These are phyloP conservation scores for Psilocybe cubensis DNA, from an alignment of 768 basidiomycete genomes.

Conservation along the genomic window DNA sequence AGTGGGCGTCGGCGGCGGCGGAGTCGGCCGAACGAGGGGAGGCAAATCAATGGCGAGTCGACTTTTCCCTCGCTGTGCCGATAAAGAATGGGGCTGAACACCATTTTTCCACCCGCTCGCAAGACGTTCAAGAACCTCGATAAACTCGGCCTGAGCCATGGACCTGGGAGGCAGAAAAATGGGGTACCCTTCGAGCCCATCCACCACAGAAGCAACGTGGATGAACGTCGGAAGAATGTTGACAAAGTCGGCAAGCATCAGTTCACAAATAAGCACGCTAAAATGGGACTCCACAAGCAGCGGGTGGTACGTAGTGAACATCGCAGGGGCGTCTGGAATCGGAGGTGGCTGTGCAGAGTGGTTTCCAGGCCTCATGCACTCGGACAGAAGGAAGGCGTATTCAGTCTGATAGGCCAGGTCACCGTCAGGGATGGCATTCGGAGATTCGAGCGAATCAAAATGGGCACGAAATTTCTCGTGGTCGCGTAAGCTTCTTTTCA, in stretches of 20 bases:
- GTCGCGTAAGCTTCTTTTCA: constrained; percentile 81
- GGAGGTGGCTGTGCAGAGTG: constrained; percentile 36
- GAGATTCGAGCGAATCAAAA: constrained; percentile 73
- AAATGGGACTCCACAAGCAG: constrained; percentile 88
- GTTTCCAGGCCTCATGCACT: constrained; percentile 64
- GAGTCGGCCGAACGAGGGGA: constrained; percentile 26
- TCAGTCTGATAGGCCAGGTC: constrained; percentile 60
- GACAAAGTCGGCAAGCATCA: constrained; percentile 80
- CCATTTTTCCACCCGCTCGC: constrained; percentile 77
- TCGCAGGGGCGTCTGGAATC: constrained; percentile 52
- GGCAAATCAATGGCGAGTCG: constrained; percentile 51
- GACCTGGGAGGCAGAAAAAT: constrained; percentile 86
- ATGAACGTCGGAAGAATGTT: constrained; percentile 66
- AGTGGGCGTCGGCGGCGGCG: constrained; percentile 21
- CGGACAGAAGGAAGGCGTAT: constrained; percentile 70
- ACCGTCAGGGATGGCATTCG: constrained; percentile 34
- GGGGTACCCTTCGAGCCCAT: constrained; percentile 87
- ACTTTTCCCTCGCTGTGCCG: constrained; percentile 37
- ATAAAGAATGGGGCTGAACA: constrained; percentile 57
- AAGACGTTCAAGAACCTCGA: constrained; percentile 83
- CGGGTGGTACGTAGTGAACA: constrained; percentile 90
- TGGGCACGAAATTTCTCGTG: constrained; percentile 84
- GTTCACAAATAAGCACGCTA: constrained; percentile 71
- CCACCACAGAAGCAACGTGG: constrained; percentile 68
- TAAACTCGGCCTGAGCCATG: constrained; percentile 89